Conservation (phyloP, 2,329 filamentous ascomycete species). For the Paecilomyces dactylethromorphus region DNA sequence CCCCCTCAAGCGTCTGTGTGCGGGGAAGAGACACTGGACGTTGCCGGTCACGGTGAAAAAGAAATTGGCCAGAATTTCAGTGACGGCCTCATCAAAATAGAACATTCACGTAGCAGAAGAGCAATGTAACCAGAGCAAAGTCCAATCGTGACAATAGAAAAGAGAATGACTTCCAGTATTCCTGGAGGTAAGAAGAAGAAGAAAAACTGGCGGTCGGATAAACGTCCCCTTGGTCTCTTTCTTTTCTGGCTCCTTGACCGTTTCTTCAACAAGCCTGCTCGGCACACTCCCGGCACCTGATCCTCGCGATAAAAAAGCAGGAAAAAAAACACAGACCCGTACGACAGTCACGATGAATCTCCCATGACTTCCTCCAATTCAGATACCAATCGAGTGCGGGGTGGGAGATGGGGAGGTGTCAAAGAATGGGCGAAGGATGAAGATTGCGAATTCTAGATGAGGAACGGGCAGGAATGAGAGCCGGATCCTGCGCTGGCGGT, state of each 20-base stretch:
- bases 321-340: neutral
- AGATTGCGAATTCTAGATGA: neutral
- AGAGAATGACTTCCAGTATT: neutral
- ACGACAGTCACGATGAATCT: neutral
- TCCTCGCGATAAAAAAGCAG: neutral
- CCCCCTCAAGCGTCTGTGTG: neutral
- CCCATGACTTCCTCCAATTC: neutral
- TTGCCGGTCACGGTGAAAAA: neutral
- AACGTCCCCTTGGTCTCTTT: neutral
- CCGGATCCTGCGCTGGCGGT: neutral
- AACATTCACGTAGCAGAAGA: neutral
- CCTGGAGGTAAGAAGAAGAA: neutral
- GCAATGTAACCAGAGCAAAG: neutral
- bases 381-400: neutral
- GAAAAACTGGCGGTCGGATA: neutral
- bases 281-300: neutral
- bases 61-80: constrained; percentile 2
- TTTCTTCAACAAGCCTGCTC: neutral
- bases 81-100: neutral
- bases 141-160: neutral
- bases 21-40: neutral
- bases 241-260: neutral
- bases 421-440: neutral
- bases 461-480: neutral
- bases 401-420: neutral